Evolutionary conservation across 1,139 yeast genomes (phyloP), one percentile per base, ranked within the genome.

Genomic region (Zygosaccharomyces sapae): DNA sequence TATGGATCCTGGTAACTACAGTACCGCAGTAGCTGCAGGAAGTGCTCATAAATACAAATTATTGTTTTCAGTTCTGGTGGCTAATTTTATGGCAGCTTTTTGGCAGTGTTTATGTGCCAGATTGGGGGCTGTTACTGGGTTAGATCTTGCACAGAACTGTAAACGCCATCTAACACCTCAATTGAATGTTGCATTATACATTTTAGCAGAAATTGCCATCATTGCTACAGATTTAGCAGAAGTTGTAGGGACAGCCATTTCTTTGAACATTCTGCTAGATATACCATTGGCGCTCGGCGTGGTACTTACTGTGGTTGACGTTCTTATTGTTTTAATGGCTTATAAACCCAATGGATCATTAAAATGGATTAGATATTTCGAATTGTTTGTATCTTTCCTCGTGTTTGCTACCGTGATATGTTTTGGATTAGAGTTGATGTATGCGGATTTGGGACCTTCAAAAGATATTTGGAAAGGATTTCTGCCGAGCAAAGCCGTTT

Each of bases 191-290:
- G 62, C 74, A 16, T 65, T 84, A 49, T 85, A 84, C 56, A 68
- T 76, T 1, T 70, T 85, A 55, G 86, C 92, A 0, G 92, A 85
- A 57, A 62, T 83, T 41, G 89, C 90, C 9, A 84, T 84, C 51
- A 80, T 85, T 33, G 89, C 90, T 10, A 85, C 94, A 0, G 94
- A 85, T 62, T 71, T 85, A 58, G 92, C 92, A 1, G 94, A 85
- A 61, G 90, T 85, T 29, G 86, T 85, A 29, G 94, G 94, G 0
- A 81, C 89, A 1, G 92, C 92, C 2, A 83, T 85, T 41, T 76
- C 92, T 0, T 68, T 85, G 44, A 83, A 83, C 57, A 83, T 85
- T 47, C 62, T 85, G 43, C 82, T 85, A 61, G 77, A 76, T 1
- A 73, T 85, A 8, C 92, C 92, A 0, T 67, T 85, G 43, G 71